Base-by-base conservation (phyloP, 257 asterid species). In the Solanum ossicruentum region DNA sequence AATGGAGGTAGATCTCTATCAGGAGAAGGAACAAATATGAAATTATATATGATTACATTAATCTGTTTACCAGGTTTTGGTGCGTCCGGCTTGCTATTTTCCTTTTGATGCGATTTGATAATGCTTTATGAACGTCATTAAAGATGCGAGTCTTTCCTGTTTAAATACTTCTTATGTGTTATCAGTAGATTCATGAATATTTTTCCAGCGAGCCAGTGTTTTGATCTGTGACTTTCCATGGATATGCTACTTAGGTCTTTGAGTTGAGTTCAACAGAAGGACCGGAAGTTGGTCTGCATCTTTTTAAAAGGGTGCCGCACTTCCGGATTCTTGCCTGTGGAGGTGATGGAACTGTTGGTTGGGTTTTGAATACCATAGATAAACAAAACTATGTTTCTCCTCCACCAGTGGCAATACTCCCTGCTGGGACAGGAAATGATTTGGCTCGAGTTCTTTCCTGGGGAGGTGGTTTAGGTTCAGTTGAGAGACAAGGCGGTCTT, bases 401-500 rank as follows among this genome's bases (percentile, higher is more conserved):
- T 86, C 99, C 99, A n/a, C 98, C 99, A 12, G 94, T 97, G 87
- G 99, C 98, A 86, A 95, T 97, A 88, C 98, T 97, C 87, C 99
- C 99, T 52, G 98, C 99, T 3, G 99, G 99, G 88, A 97, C 98
- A 3, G 99, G 99, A 82, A 97, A 97, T 91, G 99, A 97, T 90
- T 90, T 97, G 92, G 97, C 99, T 85, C 93, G 99, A 81, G 99
- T 95, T 89, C 96, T 97, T 83, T 92, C 94, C 55, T 97, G 99
- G 99, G 99, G 99, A 26, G 97, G 89, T 84, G 99, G 99, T 86
- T 91, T 97, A 84, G 98, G 99, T 26, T 94, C 98, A 12, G 98
- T 97, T 85, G 96, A 97, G 91, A 97, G 99, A 91, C 98, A 94
- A 89, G 99, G 99, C 58, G 99, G 99, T 84, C 93, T 97, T 49